Evolutionary conservation across 2,329 filamentous ascomycete genomes (phyloP), one percentile per base, ranked within the genome.

Genomic region (Fusarium redolens): DNA sequence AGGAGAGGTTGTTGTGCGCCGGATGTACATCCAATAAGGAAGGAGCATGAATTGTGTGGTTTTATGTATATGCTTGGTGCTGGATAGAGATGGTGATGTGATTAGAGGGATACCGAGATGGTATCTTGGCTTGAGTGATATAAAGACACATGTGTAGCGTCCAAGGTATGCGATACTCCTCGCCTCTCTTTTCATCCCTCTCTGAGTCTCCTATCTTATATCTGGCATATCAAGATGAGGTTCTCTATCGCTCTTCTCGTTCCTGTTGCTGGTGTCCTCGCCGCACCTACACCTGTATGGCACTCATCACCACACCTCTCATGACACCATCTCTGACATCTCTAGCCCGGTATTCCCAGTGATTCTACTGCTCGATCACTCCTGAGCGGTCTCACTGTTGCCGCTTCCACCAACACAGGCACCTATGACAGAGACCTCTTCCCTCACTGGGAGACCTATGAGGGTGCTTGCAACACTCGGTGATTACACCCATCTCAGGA

Each of bases 391-490:
- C 83, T 95, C 57, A 90, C 86, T 0, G 90, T 93, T 22, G 84
- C 85, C 7, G 81, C 87, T 1, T 82, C 87, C 45, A 87, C 86
- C 40, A 85, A 89, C 56, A 85, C 87, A 51, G 83, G 82, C 67
- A 84, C 84, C 25, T 94, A 95, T 82, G 83, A 86, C 64, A 91
- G 93, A 58, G 86, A 89, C 75, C 82, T 91, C 58, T 95, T 95
- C 83, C 91, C 90, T 5, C 89, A 91, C 81, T 95, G 92, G 92
- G 88, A 86, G 74, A 91, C 89, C 35, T 87, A 91, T 75, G 83
- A 82, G 18, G 92, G 91, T 13, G 81, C 82, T 9, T 96, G 93
- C 87, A 91, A 94, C 83, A 92, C 92, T 25, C 85, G 88, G 85
- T 86, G 80, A 35, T 78, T 66, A 9, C n/a, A 5, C 38, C 30